Base-by-base conservation (phyloP, 148 eudicot genomes). In the Amaranthus hypochondriacus region DNA sequence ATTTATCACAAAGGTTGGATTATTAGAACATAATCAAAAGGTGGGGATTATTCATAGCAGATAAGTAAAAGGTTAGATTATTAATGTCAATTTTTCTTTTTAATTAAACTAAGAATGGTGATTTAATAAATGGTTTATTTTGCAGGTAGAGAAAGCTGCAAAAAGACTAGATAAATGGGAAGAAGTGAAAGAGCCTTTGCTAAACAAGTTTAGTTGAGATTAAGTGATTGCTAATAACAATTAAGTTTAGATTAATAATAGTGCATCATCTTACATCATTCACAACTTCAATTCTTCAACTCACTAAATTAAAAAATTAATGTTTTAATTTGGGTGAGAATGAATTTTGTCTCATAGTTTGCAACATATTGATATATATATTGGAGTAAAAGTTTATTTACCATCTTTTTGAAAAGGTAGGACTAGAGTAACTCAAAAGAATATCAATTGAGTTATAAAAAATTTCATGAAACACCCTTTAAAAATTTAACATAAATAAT, bases 111-210 rank as follows among this genome's bases (percentile, higher is more conserved):
- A 28, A 28, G 39, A 2, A 28, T 28, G 1, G 39, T 28, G 2
- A 28, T 0, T 28, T 28, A 28, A 28, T 28, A 28, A 28, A 28
- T 28, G 39, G 39, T 28, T 28, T 28, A 28, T 58, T 57, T 62
- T 69, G 18, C 62, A 84, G 84, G 87, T 81, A 75, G 83, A 81
- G 70, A 81, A 75, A n/a, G 84, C 84, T 46, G 78, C 72, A n/a
- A 48, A 56, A 6, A 71, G 86, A 12, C 62, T 84, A 62, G 74
- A 72, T 48, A 68, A 12, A 63, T 83, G 84, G 86, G 81, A 76
- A 3, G 84, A 69, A 1, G 66, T 72, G 66, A 73, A 76, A 47
- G 77, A 73, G 43, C 87, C 87, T n/a, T 70, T 81, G 21, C 61
- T 81, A 48, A 61, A 80, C 7, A 28, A 74, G 52, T 4, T 48